Conservation (phyloP, 495 filamentous ascomycete species). For the Xylaria venustula region DNA sequence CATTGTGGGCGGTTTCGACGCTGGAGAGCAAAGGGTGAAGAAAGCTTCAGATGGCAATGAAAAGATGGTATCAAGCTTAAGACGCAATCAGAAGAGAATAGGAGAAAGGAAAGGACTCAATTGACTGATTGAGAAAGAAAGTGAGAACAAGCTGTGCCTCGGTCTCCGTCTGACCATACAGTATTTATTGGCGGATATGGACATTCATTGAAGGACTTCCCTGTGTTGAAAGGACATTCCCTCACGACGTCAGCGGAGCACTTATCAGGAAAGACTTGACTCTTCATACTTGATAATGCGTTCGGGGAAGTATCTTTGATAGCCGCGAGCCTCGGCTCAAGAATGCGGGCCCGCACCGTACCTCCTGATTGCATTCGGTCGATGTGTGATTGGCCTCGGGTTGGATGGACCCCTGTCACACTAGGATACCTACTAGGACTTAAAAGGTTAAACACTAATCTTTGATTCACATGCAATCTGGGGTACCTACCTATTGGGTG, state of each 20-base stretch:
- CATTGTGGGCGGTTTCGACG: conserved; percentile 12
- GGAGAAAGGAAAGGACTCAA: background rate
- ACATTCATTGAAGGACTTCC: background rate
- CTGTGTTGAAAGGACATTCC: background rate
- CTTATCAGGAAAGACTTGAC: background rate
- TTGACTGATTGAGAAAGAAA: background rate
- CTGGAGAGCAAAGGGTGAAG: background rate
- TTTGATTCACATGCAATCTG: conserved; percentile 1
- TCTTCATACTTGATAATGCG: background rate
- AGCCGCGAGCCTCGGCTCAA: conserved; percentile 9
- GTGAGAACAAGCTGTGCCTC: background rate
- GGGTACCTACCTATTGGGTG: conserved; percentile 3
- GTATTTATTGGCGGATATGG: background rate
- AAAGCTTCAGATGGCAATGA: background rate
- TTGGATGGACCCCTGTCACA: no score
- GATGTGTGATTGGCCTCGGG: background rate
- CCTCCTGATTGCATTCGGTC: background rate
- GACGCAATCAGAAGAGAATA: background rate
- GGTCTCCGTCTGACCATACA: background rate
- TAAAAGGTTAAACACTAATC: no score
- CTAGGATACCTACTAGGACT: no score
- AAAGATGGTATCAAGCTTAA: no score
- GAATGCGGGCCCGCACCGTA: background rate
- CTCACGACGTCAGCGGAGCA: background rate
- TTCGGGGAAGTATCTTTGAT: background rate